These are phyloP conservation scores for Erodium chrysanthum DNA, from an alignment of 441 rosid species.

Conservation along the genomic window DNA sequence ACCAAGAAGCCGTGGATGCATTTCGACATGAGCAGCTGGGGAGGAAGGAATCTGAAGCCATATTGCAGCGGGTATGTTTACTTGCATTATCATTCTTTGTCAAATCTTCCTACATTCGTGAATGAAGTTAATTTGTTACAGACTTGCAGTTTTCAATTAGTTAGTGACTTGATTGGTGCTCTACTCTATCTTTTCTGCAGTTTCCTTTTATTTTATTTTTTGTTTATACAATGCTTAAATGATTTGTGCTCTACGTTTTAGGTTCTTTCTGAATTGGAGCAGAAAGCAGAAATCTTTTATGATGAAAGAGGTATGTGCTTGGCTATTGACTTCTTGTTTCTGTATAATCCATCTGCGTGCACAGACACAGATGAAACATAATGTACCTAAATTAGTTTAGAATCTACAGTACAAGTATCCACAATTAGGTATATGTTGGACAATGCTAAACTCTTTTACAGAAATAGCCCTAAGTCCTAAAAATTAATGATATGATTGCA, in stretches of 20 bases:
- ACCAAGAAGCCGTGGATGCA: constrained; percentile 98
- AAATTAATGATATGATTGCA: neutral
- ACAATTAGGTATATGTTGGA: neutral
- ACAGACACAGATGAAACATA: neutral
- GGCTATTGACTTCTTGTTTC: neutral
- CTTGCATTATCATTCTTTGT: neutral
- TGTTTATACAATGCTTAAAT: constrained; percentile 4
- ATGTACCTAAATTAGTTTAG: neutral
- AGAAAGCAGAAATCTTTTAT: constrained; percentile 72
- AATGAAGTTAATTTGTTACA: neutral
- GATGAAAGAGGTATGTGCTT: constrained; percentile 81
- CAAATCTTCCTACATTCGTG: neutral
- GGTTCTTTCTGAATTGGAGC: constrained; percentile 86
- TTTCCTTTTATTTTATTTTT: constrained; percentile 4
- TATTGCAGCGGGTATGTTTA: constrained; percentile 69
- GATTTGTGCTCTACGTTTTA: constrained; percentile 22
- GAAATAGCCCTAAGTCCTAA: neutral
- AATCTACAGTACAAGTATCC: neutral
- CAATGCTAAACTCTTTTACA: neutral
- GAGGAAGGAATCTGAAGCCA: constrained; percentile 82
- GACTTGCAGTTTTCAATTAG: neutral
- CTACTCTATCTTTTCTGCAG: constrained; percentile 1
- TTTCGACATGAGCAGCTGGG: constrained; percentile 91
- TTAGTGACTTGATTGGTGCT: neutral
- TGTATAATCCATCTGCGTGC: neutral